Base-by-base conservation (phyloP, 345 rosid species). In the Eucalyptus rudis region DNA sequence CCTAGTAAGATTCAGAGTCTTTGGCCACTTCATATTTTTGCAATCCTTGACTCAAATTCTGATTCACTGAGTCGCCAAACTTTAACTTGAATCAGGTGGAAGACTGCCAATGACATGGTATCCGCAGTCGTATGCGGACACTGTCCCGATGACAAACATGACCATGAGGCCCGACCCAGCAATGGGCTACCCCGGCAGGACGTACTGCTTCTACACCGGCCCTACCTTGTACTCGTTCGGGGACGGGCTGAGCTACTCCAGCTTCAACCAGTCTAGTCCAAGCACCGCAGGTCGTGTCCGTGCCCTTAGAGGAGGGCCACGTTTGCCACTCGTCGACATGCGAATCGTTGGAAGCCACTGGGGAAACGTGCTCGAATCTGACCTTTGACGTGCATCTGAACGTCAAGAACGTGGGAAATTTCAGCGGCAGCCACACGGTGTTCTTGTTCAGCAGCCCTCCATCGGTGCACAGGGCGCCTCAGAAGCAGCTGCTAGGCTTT, bases 31-130 rank as follows among this genome's bases (percentile, higher is more conserved):
- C 47, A 76, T 36, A 76, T 10, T 36, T 52, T 76, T 19, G 27
- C 27, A 36, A 10, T 36, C 81, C 81, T 36, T 10, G 79, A 71
- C 36, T 71, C 47, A 20, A 36, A 76, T 76, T 76, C 29, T 40
- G 47, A 76, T 76, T 36, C 83, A 76, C 83, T 25, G 56, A 76
- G 54, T 64, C 3, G 56, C 87, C 49, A 2, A 47, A 27, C 13
- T 66, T 64, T 10, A 51, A 52, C 52, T 62, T 19, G 47, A 5
- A 52, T 47, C 84, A 96, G 99, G 97, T 91, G 99, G 99, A 59
- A 94, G 97, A 90, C 89, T 97, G 22, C 99, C 99, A 4, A 95
- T 97, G 98, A 98, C 99, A 49, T 97, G 99, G 99, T 97, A 98
- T 89, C 99, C 98, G 24, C 96, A 97, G 87, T 92, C 97, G n/a